A percentile compares a stretch with the other conserved stretches of the same genome.
These are phyloP conservation scores for Alternaria dauci DNA, from an alignment of 2,329 filamentous ascomycete species.

Conservation along the genomic window DNA sequence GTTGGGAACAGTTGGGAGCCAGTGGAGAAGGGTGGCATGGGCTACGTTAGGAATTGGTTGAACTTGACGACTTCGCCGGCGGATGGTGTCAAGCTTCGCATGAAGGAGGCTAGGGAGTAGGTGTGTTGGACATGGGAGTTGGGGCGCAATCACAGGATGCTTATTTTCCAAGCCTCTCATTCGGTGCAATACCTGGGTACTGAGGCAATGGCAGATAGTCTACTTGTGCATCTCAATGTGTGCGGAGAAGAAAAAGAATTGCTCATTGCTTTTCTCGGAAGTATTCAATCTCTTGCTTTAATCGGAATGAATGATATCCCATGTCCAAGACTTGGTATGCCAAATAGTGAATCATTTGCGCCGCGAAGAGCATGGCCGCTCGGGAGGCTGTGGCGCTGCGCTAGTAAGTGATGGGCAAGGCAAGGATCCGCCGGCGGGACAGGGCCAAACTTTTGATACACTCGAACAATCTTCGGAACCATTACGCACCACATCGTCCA, in stretches of 20 bases:
- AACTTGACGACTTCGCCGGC: conserved; percentile 41
- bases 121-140: background rate
- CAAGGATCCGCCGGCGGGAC: conserved; percentile 26
- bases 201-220: background rate
- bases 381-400: background rate
- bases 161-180: background rate
- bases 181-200: background rate
- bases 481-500: conserved; percentile 15
- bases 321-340: background rate
- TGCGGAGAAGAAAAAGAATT: background rate
- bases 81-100: conserved; percentile 43
- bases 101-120: conserved; percentile 41
- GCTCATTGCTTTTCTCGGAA: background rate
- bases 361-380: conserved; percentile 1
- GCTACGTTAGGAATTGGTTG: conserved; percentile 30
- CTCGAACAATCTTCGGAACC: conserved; percentile 11
- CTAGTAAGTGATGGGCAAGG: conserved; percentile 2
- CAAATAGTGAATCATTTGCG: background rate
- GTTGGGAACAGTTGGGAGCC: conserved; percentile 40
- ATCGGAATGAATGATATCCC: background rate
- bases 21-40: conserved; percentile 34
- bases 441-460: conserved; percentile 28
- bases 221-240: background rate
- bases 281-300: background rate
- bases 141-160: background rate